Percentiles rank a stretch among this genome's conserved stretches.
Conservation (phyloP, 805 yeast species). For the Suhomyces vadensis region DNA sequence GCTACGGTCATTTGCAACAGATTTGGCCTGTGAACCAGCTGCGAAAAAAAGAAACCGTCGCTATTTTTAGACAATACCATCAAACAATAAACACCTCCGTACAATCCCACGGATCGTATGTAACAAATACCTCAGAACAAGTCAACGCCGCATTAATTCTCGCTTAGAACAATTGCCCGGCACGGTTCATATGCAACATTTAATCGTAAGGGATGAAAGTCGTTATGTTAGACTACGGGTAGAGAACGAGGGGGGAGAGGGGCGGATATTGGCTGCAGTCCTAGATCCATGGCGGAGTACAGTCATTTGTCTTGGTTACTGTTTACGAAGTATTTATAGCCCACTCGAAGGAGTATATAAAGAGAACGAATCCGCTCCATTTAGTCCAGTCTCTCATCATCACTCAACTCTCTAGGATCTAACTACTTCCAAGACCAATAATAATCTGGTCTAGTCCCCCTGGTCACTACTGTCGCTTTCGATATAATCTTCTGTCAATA, state of each 20-base stretch:
- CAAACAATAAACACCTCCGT: background rate
- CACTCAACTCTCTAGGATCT: too few species aligned
- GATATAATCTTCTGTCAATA: too few species aligned
- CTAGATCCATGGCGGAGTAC: background rate
- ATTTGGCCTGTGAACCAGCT: conserved; percentile 4
- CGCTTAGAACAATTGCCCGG: background rate
- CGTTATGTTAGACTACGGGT: too few species aligned
- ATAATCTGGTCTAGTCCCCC: too few species aligned
- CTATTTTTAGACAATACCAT: background rate
- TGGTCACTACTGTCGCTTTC: too few species aligned
- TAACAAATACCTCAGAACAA: background rate
- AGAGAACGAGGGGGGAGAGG: too few species aligned
- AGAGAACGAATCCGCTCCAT: background rate
- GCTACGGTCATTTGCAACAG: conserved; percentile 2
- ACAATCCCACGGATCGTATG: background rate
- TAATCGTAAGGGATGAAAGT: background rate
- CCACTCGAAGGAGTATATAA: background rate
- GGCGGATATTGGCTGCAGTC: too few species aligned
- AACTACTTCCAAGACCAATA: too few species aligned
- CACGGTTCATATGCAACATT: background rate
- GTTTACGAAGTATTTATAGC: background rate
- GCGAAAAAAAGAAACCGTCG: background rate
- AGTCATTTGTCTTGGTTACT: background rate
- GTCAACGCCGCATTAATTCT: background rate
- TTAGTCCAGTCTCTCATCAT: background rate